Conservation (phyloP, 805 yeast species). For the Jamesozyma piceae region DNA sequence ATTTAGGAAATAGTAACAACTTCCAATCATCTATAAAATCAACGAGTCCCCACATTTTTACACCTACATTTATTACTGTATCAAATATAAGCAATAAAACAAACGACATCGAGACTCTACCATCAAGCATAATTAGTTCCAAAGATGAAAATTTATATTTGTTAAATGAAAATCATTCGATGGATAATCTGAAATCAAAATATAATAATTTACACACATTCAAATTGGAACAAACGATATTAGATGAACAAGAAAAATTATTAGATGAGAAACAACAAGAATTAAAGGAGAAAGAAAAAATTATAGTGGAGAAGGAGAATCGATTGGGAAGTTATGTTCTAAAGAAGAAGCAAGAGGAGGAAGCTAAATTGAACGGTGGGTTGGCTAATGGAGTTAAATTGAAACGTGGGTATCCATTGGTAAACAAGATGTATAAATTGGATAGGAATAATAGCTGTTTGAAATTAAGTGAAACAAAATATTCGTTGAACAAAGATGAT, state of each 20-base stretch:
- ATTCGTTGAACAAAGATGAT: neutral
- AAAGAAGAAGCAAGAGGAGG: neutral
- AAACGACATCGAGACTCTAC: neutral
- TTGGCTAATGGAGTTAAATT: neutral
- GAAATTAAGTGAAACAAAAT: neutral
- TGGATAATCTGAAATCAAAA: neutral
- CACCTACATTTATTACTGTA: neutral
- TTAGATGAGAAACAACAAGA: conserved; percentile 3
- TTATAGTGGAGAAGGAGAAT: conserved; percentile 4
- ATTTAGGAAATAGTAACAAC: no score
- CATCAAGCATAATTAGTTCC: neutral
- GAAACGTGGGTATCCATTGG: neutral
- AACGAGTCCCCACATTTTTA: neutral
- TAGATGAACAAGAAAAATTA: neutral
- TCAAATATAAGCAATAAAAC: neutral
- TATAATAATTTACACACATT: neutral
- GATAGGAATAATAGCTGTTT: neutral
- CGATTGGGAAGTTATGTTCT: neutral
- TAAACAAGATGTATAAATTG: neutral
- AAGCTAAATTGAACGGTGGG: conserved; percentile 1
- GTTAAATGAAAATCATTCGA: neutral
- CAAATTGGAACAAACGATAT: neutral
- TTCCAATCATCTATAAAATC: neutral
- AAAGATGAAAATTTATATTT: neutral
- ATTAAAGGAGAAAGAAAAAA: conserved; percentile 2